Base-by-base conservation (phyloP, 495 filamentous ascomycete species). In the Lasiosphaeris hirsuta region DNA sequence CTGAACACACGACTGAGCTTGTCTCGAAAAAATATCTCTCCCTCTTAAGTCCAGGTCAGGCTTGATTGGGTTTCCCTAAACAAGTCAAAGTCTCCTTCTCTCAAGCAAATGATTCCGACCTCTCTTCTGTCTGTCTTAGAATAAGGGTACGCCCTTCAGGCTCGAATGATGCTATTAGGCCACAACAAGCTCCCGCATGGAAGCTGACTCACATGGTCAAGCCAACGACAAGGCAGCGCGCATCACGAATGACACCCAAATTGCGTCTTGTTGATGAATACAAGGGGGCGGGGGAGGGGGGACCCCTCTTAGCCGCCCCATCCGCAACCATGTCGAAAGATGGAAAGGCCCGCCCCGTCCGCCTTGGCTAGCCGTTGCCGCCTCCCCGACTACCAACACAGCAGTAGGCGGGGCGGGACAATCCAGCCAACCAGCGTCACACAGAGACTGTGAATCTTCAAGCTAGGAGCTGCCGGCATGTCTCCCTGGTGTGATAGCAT, bases 271-370 rank as follows among this genome's bases (percentile, higher is more conserved):
- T 10, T 23, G 43, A 46, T 46, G 17, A 18, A 46, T 30, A 30
- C 23, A 5, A 30, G 23, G 23, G 2, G 23, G 23, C 2, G 23
- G 23, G 5, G 23, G 23, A 30, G 23, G 23, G 23, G 30, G 36
- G 17, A 15, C 34, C 14, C 34, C n/a, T 14, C 10, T 36, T 51
- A 51, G 34, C 47, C 49, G 34, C 33, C 41, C 18, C 36, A 45
- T 19, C 53, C 53, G 53, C 49, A 15, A 51, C 35, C 34, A 10
- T 15, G n/a, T 51, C 49, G 35, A 51, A 51, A 39, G 17, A 40
- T 51, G 49, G 49, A 14, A 51, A 51, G 49, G 49, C 17, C 49
- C 49, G 49, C 49, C 49, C 49, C 43, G 43, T 1, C 43, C 43
- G 43, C 43, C 18, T 19, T 55, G 53, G 53, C 53, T 19, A 36